phyloP scores from a whole-genome alignment of 805 yeast genomes.

The Grigorovia yakushimaensis region DNA sequence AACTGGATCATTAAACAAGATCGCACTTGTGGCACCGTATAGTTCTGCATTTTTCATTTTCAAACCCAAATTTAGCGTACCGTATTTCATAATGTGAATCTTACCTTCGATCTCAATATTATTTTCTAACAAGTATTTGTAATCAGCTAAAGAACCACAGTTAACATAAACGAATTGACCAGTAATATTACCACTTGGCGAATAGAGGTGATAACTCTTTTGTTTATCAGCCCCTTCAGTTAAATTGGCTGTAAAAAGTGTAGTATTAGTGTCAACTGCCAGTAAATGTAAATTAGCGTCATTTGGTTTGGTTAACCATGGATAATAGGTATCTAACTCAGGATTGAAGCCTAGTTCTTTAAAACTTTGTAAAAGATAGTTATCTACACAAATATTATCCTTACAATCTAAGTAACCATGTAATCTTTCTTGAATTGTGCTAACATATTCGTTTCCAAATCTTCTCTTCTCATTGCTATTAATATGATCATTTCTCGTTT shows the following conservation, averaged over 20 bases:
- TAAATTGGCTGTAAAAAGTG: conserved; percentile 39
- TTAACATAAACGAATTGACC: conserved; percentile 49
- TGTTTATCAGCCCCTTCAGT: conserved; percentile 42
- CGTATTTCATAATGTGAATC: conserved; percentile 50
- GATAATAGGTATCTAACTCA: conserved; percentile 44
- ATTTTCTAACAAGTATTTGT: conserved; percentile 30
- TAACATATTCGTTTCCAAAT: not conserved
- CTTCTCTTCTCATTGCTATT: not conserved
- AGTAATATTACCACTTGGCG: conserved; percentile 52
- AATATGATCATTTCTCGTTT: conserved; percentile 10
- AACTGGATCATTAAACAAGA: conserved; percentile 33
- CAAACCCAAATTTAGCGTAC: conserved; percentile 41
- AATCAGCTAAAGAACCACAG: conserved; percentile 51
- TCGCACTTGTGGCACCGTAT: conserved; percentile 52
- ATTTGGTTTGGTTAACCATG: conserved; percentile 44
- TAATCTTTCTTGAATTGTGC: not conserved
- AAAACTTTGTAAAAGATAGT: conserved; percentile 41
- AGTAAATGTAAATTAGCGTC: conserved; percentile 33
- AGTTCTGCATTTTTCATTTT: conserved; percentile 54
- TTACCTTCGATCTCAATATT: conserved; percentile 42
- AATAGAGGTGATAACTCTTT: conserved; percentile 54
- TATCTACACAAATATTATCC: conserved; percentile 31
- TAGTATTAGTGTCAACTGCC: conserved; percentile 20
- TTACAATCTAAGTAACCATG: conserved; percentile 6
- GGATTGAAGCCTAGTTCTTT: conserved; percentile 43